phyloP scores from a whole-genome alignment of 768 basidiomycete genomes.

The Rhodotorula diobovata region DNA sequence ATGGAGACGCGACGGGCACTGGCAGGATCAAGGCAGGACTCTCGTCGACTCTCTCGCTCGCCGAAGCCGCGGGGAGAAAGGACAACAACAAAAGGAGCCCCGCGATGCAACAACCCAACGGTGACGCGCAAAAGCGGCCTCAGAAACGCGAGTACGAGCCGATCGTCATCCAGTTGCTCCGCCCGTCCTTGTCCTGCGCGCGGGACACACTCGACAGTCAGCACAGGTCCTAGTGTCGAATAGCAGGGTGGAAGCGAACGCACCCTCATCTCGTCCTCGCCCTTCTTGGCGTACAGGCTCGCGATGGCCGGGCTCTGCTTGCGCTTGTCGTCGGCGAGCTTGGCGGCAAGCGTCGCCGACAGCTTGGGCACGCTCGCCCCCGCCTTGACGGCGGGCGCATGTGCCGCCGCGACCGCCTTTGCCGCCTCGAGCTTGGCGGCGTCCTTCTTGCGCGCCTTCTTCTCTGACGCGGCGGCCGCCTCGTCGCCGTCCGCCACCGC shows the following conservation, averaged over 20 bases:
- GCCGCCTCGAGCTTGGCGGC: constrained; percentile 5
- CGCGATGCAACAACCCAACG: not conserved
- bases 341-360: constrained; percentile 34
- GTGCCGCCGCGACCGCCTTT: not conserved
- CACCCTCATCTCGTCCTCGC: constrained; percentile 31
- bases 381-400: constrained; percentile 27
- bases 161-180: constrained; percentile 37
- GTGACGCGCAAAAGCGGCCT: too few relatives aligned
- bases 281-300: constrained; percentile 32
- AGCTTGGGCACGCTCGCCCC: constrained; percentile 30
- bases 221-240: not conserved
- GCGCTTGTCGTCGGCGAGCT: constrained; percentile 40
- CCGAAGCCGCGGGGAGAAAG: too few relatives aligned
- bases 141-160: constrained; percentile 30
- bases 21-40: too few relatives aligned
- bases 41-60: too few relatives aligned
- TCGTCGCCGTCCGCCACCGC: constrained; percentile 39
- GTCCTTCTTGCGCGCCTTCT: constrained; percentile 45
- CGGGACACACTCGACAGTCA: too few relatives aligned
- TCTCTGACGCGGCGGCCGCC: not conserved
- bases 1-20: too few relatives aligned
- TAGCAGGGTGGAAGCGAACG: not conserved
- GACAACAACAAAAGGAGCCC: too few relatives aligned
- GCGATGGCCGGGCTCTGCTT: constrained; percentile 36
- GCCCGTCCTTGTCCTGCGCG: constrained; percentile 30